phyloP scores from a whole-genome alignment of 2,329 filamentous ascomycete species.

The Colletotrichum sp. region DNA sequence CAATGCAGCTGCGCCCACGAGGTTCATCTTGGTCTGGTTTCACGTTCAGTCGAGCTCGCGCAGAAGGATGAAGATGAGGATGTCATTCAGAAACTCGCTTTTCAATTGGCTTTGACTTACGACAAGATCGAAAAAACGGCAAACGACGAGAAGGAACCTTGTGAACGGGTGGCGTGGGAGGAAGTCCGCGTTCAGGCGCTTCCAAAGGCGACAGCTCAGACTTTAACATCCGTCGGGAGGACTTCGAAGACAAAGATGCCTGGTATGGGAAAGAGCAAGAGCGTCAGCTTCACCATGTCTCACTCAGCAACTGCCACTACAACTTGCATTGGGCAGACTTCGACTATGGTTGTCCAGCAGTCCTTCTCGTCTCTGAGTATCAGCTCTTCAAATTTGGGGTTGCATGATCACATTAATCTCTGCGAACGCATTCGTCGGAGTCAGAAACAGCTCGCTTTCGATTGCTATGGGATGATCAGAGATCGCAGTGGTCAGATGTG shows the following conservation, averaged over 20 bases:
- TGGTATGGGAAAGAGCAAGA: neutral
- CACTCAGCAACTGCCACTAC: neutral
- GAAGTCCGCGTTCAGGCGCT: rapidly evolving
- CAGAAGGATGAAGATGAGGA: constrained; percentile 23
- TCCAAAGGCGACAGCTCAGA: rapidly evolving
- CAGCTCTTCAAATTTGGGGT: rapidly evolving
- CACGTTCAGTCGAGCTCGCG: constrained; percentile 8
- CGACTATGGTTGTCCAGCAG: neutral
- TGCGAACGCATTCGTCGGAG: neutral
- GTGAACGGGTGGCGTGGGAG: rapidly evolving
- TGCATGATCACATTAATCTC: neutral
- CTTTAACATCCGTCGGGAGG: rapidly evolving
- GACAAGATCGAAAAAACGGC: neutral
- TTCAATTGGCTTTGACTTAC: constrained; percentile 7
- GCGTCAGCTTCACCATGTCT: neutral
- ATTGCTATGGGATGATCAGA: neutral
- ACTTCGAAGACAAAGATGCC: neutral
- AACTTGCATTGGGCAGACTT: neutral
- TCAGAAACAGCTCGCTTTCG: neutral
- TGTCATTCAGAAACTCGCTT: neutral
- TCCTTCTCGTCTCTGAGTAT: rapidly evolving
- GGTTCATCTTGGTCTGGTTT: constrained; percentile 23
- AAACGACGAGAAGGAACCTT: rapidly evolving
- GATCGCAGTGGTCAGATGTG: neutral
- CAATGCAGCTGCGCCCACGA: constrained; percentile 15